Percentiles rank a stretch among this genome's conserved stretches.
Conservation (phyloP, 2,329 filamentous ascomycete species). For the Diplodia sapinea region DNA sequence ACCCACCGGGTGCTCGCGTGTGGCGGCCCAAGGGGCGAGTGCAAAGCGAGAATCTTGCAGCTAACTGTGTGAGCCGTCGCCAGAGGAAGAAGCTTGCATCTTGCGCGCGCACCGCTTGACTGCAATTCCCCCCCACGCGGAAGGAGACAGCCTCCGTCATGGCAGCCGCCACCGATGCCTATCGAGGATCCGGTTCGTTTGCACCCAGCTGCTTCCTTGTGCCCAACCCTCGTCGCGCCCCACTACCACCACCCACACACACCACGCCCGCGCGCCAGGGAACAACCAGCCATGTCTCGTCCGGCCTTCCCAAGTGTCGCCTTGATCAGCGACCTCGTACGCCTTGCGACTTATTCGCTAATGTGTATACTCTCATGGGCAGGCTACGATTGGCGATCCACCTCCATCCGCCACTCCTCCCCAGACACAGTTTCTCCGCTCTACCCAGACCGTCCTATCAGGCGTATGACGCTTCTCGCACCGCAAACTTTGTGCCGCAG, state of each 20-base stretch:
- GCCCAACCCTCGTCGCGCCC: slow-evolving; percentile 33
- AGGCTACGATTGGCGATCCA: slow-evolving; percentile 50
- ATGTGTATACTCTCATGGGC: slow-evolving; percentile 33
- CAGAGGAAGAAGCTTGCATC: slow-evolving; percentile 27
- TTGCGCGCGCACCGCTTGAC: slow-evolving; percentile 23
- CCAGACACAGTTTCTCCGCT: slow-evolving; percentile 77
- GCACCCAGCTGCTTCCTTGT: slow-evolving; percentile 31
- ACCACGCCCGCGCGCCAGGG: slow-evolving; percentile 33
- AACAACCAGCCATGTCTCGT: slow-evolving; percentile 33
- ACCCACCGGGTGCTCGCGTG: slow-evolving; percentile 8
- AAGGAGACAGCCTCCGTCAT: slow-evolving; percentile 36
- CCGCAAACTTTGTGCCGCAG: slow-evolving; percentile 4
- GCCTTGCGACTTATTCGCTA: slow-evolving; percentile 32
- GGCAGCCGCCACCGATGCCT: slow-evolving; percentile 48
- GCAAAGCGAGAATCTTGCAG: slow-evolving; percentile 31
- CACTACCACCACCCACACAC: slow-evolving; percentile 34
- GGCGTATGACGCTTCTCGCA: slow-evolving; percentile 44
- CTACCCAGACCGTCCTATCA: slow-evolving; percentile 89
- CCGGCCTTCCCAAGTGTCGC: slow-evolving; percentile 40
- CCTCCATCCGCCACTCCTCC: slow-evolving; percentile 48
- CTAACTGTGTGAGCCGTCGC: slow-evolving; percentile 20
- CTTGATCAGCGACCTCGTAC: slow-evolving; percentile 38
- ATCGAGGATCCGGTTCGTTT: slow-evolving; percentile 44
- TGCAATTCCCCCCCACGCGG: slow-evolving; percentile 1
- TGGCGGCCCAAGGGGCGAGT: slow-evolving; percentile 18